Base-by-base conservation (phyloP, 139 green algal genomes). In the Chlamydomonas sp. region DNA sequence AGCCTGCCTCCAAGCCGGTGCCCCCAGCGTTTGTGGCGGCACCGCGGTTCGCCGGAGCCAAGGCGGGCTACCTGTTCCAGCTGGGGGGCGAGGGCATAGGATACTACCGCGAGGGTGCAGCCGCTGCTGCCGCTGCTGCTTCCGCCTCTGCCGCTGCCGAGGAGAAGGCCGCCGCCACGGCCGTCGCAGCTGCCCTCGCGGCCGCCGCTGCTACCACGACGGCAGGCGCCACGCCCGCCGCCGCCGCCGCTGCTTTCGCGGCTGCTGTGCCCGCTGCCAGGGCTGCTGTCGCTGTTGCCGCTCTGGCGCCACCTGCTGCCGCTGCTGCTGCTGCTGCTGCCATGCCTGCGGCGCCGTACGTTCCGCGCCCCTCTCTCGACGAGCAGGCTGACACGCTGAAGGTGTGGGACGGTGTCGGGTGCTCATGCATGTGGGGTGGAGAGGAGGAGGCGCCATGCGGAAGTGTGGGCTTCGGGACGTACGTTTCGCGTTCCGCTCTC, bases 371-470 rank as follows among this genome's bases (percentile, higher is more conserved):
- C 4, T 62, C 48, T 5, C 71, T 70, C 48, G 65, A 73, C 1
- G 30, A 50, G 22, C 58, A 59, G 1, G 64, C 69, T 5, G 33
- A 39, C 1, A 35, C 3, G 1, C 29, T 80, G 1, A 76, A 73
- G 69, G 54, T 64, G 34, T n/a, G n/a, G n/a, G n/a, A n/a, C n/a
- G n/a, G n/a, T n/a, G n/a, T n/a, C n/a, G n/a, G n/a, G n/a, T n/a
- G n/a, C n/a, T n/a, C n/a, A n/a, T n/a, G n/a, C n/a, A n/a, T n/a
- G n/a, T n/a, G n/a, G n/a, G n/a, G n/a, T n/a, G n/a, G n/a, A n/a
- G n/a, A n/a, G n/a, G n/a, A n/a, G n/a, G n/a, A n/a, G n/a, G n/a
- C n/a, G n/a, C n/a, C n/a, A n/a, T n/a, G n/a, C n/a, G n/a, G n/a
- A n/a, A n/a, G n/a, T n/a, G n/a, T n/a, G n/a, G n/a, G n/a, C n/a